These are phyloP conservation scores for Solanum virginianum DNA, from an alignment of 257 asterid species.

Conservation along the genomic window DNA sequence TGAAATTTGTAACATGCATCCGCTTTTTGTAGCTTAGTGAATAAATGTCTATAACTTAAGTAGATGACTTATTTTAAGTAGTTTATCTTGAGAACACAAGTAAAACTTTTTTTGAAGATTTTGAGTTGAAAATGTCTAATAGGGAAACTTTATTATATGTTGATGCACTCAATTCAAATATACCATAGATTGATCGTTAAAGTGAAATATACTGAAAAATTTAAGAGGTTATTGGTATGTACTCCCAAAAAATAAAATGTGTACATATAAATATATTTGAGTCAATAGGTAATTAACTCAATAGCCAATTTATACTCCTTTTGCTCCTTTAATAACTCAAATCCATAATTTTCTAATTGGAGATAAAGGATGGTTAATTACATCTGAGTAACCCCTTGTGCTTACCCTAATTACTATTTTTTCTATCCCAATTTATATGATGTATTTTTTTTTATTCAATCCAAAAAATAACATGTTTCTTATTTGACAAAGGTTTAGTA, in stretches of 20 bases:
- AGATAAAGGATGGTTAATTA: too few species aligned
- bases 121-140: not conserved
- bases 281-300: not conserved
- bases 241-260: not conserved
- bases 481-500: too few species aligned
- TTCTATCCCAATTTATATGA: too few species aligned
- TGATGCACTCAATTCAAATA: not conserved
- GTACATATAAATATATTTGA: too few species aligned
- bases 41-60: too few species aligned
- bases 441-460: too few species aligned
- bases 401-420: too few species aligned
- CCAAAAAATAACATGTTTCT: too few species aligned
- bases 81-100: not conserved
- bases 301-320: too few species aligned
- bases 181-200: not conserved
- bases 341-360: too few species aligned
- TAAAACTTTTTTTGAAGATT: not conserved
- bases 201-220: not conserved
- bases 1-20: not conserved
- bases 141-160: not conserved
- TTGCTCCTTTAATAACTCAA: too few species aligned
- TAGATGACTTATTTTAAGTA: not conserved
- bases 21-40: not conserved
- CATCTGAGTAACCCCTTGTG: too few species aligned
- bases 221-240: not conserved